A percentile compares a stretch with the other conserved stretches of the same genome.
Conservation (phyloP, 2,329 filamentous ascomycete genomes). For the Cytospora leucostoma region DNA sequence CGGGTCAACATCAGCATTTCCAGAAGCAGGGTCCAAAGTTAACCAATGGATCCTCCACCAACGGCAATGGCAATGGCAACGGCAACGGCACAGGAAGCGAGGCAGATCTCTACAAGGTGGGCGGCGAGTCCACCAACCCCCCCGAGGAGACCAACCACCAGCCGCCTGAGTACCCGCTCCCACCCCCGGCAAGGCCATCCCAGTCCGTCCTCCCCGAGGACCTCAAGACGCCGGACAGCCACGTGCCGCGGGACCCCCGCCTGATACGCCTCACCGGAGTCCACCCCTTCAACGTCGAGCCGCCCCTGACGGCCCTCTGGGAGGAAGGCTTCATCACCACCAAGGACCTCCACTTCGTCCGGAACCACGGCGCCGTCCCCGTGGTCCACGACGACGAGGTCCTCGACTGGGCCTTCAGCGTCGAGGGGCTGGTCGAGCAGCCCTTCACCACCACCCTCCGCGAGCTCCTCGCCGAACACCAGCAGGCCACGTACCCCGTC, state of each 20-base stretch:
- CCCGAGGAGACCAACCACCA: conserved; percentile 28
- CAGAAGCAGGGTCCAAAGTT: too few species aligned
- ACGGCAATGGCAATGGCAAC: too few species aligned
- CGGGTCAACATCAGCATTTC: too few species aligned
- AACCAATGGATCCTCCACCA: conserved; percentile 30
- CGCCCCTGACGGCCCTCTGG: conserved; percentile 76
- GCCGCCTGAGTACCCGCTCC: conserved; percentile 59
- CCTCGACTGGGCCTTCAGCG: conserved; percentile 76
- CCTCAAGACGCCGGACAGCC: conserved; percentile 77
- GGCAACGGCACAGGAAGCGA: conserved; percentile 39
- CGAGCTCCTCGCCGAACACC: conserved; percentile 72
- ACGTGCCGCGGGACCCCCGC: conserved; percentile 77
- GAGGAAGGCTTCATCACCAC: conserved; percentile 82
- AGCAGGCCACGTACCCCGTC: conserved; percentile 82
- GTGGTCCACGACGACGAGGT: conserved; percentile 71
- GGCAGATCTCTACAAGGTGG: conserved; percentile 27
- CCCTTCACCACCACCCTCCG: conserved; percentile 72
- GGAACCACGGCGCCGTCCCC: conserved; percentile 86
- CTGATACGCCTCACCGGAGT: conserved; percentile 84
- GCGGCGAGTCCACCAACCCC: conserved; percentile 27
- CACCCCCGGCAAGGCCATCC: conserved; percentile 56
- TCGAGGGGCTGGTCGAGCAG: conserved; percentile 81
- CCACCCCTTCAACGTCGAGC: conserved; percentile 89
- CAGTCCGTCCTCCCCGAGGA: conserved; percentile 72
- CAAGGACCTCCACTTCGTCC: conserved; percentile 85